Conservation (phyloP, 768 basidiomycete species). For the Cystobasidium tubakii region DNA sequence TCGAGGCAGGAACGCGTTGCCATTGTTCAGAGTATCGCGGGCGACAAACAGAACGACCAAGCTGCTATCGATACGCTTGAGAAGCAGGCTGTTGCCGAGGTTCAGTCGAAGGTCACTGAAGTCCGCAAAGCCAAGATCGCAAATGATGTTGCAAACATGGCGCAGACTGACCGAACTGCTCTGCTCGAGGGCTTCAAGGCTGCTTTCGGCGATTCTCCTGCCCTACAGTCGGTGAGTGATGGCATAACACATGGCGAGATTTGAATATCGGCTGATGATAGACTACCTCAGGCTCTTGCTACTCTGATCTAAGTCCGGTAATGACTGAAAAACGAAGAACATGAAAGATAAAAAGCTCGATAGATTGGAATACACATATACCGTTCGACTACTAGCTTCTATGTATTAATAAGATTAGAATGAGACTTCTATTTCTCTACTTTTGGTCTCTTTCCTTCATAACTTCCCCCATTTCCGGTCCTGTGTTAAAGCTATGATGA, state of each 20-base stretch:
- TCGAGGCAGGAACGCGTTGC: constrained; percentile 48
- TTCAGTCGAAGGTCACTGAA: constrained; percentile 40
- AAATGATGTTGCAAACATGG: constrained; percentile 44
- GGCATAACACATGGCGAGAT: background rate
- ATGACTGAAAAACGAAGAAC: too few relatives aligned
- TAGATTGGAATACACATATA: too few relatives aligned
- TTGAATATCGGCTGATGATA: too few relatives aligned
- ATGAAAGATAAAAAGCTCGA: too few relatives aligned
- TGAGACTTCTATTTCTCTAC: too few relatives aligned
- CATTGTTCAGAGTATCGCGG: constrained; percentile 47
- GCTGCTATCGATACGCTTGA: constrained; percentile 47
- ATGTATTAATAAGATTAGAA: too few relatives aligned
- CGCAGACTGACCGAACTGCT: constrained; percentile 44
- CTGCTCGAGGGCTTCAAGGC: constrained; percentile 47
- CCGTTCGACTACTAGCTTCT: too few relatives aligned
- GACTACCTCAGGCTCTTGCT: constrained; percentile 19
- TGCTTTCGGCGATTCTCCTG: constrained; percentile 30
- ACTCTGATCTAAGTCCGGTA: background rate
- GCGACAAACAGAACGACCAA: constrained; percentile 41
- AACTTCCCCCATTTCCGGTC: too few relatives aligned
- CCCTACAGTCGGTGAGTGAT: constrained; percentile 17
- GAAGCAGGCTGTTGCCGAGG: constrained; percentile 39
- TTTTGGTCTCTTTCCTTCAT: too few relatives aligned
- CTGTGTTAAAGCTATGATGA: too few relatives aligned
- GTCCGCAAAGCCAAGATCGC: constrained; percentile 43